Evolutionary conservation across 2,329 filamentous ascomycete species (phyloP).

Genomic region (Didymella glomerata): DNA sequence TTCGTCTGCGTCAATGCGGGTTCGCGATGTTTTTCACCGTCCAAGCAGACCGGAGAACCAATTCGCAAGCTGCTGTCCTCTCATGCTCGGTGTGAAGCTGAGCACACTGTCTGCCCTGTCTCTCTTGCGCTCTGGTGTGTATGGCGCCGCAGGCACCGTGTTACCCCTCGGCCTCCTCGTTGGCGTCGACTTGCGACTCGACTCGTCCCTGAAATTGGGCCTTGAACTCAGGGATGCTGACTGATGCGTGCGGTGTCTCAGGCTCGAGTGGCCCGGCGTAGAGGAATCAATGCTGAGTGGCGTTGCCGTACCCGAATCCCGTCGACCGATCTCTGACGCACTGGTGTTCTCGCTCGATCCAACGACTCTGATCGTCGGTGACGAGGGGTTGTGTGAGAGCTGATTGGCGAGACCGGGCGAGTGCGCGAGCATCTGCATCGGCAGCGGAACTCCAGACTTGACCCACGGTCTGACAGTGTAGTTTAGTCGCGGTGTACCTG

Average conservation of each 20-base stretch:
- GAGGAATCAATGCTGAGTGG: conserved; percentile 4
- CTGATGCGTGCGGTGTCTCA: conserved; percentile 12
- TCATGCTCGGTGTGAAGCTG: conserved; percentile 37
- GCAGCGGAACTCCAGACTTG: conserved; percentile 31
- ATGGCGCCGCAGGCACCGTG: conserved; percentile 19
- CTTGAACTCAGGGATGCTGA: conserved; percentile 23
- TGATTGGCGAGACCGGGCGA: conserved; percentile 12
- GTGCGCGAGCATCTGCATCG: conserved; percentile 26
- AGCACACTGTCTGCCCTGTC: conserved; percentile 21
- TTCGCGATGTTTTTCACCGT: conserved; percentile 12
- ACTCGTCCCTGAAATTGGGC: conserved; percentile 10
- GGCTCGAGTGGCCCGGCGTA: not conserved
- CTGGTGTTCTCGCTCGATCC: not conserved
- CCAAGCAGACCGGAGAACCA: conserved; percentile 48
- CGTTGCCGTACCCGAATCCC: conserved; percentile 14
- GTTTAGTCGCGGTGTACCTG: conserved; percentile 31
- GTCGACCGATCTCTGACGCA: not conserved
- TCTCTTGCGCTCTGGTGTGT: conserved; percentile 6
- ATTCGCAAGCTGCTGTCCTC: conserved; percentile 41
- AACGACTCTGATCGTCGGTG: not conserved
- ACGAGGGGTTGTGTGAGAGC: not conserved
- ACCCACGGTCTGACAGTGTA: conserved; percentile 44
- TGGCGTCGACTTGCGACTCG: conserved; percentile 27
- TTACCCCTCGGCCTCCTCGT: conserved; percentile 29
- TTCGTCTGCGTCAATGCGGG: no score